Conservation (phyloP, 768 basidiomycete species). For the Russula abietina region DNA sequence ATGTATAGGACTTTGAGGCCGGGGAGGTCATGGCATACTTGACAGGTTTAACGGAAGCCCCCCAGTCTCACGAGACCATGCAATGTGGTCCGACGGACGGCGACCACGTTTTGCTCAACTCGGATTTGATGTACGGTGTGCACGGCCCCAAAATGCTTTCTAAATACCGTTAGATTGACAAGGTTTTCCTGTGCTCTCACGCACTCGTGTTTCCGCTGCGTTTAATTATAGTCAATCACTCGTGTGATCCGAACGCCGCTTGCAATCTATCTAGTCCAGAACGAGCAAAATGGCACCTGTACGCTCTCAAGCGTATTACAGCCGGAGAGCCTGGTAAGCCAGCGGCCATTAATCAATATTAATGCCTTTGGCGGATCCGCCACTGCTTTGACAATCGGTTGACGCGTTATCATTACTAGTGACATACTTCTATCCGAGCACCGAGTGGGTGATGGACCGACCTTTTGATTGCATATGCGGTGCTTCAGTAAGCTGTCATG, state of each 20-base stretch:
- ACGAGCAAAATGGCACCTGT: slow-evolving; percentile 43
- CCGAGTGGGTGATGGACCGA: slow-evolving; percentile 66
- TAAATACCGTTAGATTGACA: background rate
- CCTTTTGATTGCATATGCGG: slow-evolving; percentile 52
- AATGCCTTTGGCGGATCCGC: slow-evolving; percentile 19
- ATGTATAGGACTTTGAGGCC: slow-evolving; percentile 33
- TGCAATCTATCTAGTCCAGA: slow-evolving; percentile 46
- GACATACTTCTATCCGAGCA: slow-evolving; percentile 61
- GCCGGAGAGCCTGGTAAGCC: slow-evolving; percentile 37
- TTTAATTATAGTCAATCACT: slow-evolving; percentile 47
- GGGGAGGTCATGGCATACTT: slow-evolving; percentile 37
- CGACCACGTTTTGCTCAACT: slow-evolving; percentile 53
- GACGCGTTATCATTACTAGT: slow-evolving; percentile 29
- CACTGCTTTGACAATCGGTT: background rate
- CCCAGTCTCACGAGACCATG: slow-evolving; percentile 46
- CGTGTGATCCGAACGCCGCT: slow-evolving; percentile 53
- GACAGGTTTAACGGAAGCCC: slow-evolving; percentile 30
- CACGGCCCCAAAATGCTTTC: background rate
- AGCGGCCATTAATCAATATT: slow-evolving; percentile 29
- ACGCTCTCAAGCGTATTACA: slow-evolving; percentile 39
- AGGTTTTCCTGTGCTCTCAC: background rate
- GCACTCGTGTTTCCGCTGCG: background rate
- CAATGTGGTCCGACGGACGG: slow-evolving; percentile 43
- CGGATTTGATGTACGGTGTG: slow-evolving; percentile 54
- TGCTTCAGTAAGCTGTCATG: background rate